Evolutionary conservation across 2,329 filamentous ascomycete genomes (phyloP), one percentile per base, ranked within the genome.

Genomic region (Colletotrichum sp.): DNA sequence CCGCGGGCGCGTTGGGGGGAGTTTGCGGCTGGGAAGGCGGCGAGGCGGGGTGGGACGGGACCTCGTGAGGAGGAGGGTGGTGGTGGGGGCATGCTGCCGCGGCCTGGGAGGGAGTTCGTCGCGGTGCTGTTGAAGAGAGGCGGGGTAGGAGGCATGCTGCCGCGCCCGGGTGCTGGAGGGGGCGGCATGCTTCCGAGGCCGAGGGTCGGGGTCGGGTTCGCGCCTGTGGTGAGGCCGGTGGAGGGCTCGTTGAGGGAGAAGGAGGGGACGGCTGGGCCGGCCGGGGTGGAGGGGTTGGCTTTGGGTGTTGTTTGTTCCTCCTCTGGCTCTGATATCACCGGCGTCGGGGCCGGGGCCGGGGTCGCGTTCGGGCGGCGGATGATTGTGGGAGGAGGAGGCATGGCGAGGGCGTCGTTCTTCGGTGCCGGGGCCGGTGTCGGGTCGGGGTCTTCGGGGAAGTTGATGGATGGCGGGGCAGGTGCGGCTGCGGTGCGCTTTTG

Each of bases 251-350:
- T 72, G 12, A 90, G 86, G 8, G 87, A 85, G 74, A 91, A 86
- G 30, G 83, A 86, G 3, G 90, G 89, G 3, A 91, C 83, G 13
- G 81, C 9, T 44, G 39, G 63, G 13, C 80, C 78, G 32, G 79
- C 74, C 16, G 79, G 79, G 8, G 75, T 68, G 22, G 82, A 73
- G 1, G 84, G 81, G 22, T 80, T 77, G 63, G 90, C 89, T 79
- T 88, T 91, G 12, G 91, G 90, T 0, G 90, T 91, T 0, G 87
- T 87, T 72, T 90, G 87, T 63, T 86, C 84, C 8, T 84, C 83
- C 7, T 84, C 83, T 39, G 82, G 80, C 44, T 81, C 78, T 60
- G 79, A 60, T 25, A 72, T 52, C 39, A 39, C 8, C 57, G 69
- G 61, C 6, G 68, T 32, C 2, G 73, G 30, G 4, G 57, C 19